Percentiles rank a stretch among this genome's conserved stretches.
Evolutionary conservation across 2,329 filamentous ascomycete genomes (phyloP).

Genomic region (Cladorrhinum sp.): DNA sequence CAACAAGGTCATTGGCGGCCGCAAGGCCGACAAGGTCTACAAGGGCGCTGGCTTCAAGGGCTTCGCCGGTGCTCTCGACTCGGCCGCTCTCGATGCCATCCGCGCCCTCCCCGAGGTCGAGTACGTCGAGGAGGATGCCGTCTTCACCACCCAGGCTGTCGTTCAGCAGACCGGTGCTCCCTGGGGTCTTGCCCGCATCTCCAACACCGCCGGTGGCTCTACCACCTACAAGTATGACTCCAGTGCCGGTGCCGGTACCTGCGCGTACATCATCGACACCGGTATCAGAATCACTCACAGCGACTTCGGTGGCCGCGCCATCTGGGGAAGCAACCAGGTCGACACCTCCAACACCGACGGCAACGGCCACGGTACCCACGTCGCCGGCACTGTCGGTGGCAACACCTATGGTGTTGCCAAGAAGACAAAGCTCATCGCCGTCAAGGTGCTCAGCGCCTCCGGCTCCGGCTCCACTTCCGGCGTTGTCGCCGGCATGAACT

Average conservation of each 20-base stretch:
- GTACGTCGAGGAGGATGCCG: constrained; percentile 33
- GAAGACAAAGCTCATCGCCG: constrained; percentile 40
- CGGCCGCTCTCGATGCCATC: constrained; percentile 24
- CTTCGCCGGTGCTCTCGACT: constrained; percentile 29
- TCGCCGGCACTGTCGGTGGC: constrained; percentile 44
- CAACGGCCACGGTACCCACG: constrained; percentile 48
- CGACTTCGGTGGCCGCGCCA: constrained; percentile 43
- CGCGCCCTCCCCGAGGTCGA: constrained; percentile 30
- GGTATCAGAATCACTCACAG: constrained; percentile 43
- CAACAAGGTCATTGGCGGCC: constrained; percentile 26
- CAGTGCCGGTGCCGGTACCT: constrained; percentile 31
- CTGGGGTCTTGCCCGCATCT: constrained; percentile 32
- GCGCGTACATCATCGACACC: constrained; percentile 46
- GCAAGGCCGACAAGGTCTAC: constrained; percentile 29
- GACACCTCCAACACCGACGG: constrained; percentile 38
- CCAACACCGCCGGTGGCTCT: constrained; percentile 21
- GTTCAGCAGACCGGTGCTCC: constrained; percentile 28
- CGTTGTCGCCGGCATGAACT: constrained; percentile 46
- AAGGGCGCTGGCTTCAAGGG: constrained; percentile 29
- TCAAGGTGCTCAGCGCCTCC: constrained; percentile 43
- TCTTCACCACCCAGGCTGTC: constrained; percentile 30
- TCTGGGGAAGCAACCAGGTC: constrained; percentile 38
- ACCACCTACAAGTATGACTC: constrained; percentile 32
- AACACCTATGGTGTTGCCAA: constrained; percentile 46
- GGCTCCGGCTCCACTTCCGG: constrained; percentile 39